These are phyloP conservation scores for Trichophyton verrucosum DNA, from an alignment of 2,329 filamentous ascomycete species.

Conservation along the genomic window DNA sequence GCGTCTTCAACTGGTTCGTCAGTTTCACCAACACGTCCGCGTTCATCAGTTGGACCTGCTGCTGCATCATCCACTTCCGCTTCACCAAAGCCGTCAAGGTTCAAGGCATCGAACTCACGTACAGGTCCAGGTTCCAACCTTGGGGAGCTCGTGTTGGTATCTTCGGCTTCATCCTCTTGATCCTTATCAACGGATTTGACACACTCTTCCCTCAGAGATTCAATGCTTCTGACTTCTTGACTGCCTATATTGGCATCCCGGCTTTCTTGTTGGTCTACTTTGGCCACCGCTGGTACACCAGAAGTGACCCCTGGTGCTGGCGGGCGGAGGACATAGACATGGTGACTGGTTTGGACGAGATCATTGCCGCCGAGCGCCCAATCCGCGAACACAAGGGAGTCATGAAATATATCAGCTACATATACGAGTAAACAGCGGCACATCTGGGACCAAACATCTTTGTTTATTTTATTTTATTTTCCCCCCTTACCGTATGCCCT, in stretches of 20 bases:
- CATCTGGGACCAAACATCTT: neutral
- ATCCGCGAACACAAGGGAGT: constrained; percentile 16
- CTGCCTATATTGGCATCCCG: constrained; percentile 53
- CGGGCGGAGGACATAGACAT: constrained; percentile 41
- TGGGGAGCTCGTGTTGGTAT: constrained; percentile 54
- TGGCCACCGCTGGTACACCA: constrained; percentile 37
- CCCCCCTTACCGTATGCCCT: neutral
- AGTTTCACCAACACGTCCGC: constrained; percentile 58
- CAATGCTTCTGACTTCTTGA: constrained; percentile 51
- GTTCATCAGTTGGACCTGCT: constrained; percentile 59
- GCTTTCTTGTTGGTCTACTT: constrained; percentile 46
- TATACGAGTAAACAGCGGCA: constrained; percentile 11
- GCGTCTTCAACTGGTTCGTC: constrained; percentile 60
- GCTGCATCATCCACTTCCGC: constrained; percentile 47
- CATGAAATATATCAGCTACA: constrained; percentile 9
- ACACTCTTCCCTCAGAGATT: constrained; percentile 58
- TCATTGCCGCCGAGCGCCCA: constrained; percentile 35
- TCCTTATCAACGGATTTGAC: constrained; percentile 62
- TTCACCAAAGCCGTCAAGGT: constrained; percentile 41
- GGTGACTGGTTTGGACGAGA: constrained; percentile 41
- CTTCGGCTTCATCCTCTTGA: constrained; percentile 44
- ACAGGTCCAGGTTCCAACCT: constrained; percentile 45
- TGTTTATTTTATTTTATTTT: neutral
- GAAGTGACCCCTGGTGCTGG: constrained; percentile 41
- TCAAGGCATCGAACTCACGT: constrained; percentile 42